Conservation (phyloP, 176 grass and related monocot genomes). For the Musa acuminata region DNA sequence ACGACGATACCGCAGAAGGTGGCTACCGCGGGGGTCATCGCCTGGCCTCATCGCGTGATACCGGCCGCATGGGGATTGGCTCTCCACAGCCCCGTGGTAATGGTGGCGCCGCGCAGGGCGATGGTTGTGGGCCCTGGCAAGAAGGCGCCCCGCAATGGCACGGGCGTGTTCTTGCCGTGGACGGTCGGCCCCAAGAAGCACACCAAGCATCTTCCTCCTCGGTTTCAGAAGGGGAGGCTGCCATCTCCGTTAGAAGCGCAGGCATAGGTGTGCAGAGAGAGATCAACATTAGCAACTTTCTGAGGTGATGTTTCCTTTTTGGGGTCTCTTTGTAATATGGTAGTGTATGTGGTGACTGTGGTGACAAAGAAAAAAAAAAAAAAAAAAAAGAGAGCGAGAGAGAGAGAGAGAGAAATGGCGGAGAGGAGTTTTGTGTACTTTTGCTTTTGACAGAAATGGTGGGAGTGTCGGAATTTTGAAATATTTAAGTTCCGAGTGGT, state of each 20-base stretch:
- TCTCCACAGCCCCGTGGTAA: conserved; percentile 47
- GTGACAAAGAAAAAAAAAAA: too few species aligned
- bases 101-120: conserved; percentile 49
- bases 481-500: too few species aligned
- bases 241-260: conserved; percentile 65
- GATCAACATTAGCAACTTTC: too few species aligned
- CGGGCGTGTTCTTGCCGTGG: conserved; percentile 97
- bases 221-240: conserved; percentile 88
- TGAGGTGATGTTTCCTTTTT: too few species aligned
- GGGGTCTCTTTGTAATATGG: too few species aligned
- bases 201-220: conserved; percentile 85
- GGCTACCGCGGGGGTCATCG: not conserved
- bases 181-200: conserved; percentile 78
- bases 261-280: not conserved
- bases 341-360: too few species aligned
- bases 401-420: too few species aligned
- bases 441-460: too few species aligned
- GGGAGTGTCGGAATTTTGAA: too few species aligned
- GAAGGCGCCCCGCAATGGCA: conserved; percentile 53
- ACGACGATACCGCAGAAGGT: not conserved
- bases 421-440: too few species aligned
- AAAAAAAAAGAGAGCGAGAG: too few species aligned
- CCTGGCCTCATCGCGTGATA: conserved; percentile 11
- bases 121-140: conserved; percentile 41
- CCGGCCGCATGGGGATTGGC: conserved; percentile 62